Evolutionary conservation across 2,329 filamentous ascomycete species (phyloP).

Genomic region (Penicillium sp.): DNA sequence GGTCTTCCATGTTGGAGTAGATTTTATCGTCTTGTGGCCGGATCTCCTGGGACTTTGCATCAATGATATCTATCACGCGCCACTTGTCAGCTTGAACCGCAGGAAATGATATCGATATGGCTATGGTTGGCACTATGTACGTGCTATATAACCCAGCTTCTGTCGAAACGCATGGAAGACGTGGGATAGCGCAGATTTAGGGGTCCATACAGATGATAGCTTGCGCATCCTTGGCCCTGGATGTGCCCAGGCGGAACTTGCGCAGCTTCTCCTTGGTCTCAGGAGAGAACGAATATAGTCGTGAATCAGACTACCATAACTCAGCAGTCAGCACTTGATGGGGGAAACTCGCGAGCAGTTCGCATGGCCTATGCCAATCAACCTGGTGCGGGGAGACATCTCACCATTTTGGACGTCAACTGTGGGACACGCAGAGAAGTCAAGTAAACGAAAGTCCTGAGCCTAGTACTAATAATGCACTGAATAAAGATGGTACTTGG

Average conservation of each 20-base stretch:
- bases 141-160: neutral
- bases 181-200: constrained; percentile 4
- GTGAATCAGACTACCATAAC: constrained; percentile 68
- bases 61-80: constrained; percentile 70
- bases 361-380: neutral
- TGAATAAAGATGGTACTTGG: neutral
- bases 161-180: neutral
- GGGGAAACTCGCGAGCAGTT: neutral
- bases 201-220: constrained; percentile 83
- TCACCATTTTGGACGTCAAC: constrained; percentile 6
- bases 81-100: neutral
- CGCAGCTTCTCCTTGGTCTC: constrained; percentile 86
- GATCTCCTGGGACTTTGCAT: constrained; percentile 87
- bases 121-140: neutral
- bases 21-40: constrained; percentile 76
- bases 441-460: neutral
- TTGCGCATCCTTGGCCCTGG: constrained; percentile 79
- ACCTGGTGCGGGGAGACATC: neutral
- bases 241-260: constrained; percentile 92
- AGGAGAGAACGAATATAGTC: constrained; percentile 87
- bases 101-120: neutral
- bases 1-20: constrained; percentile 76
- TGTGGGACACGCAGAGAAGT: neutral
- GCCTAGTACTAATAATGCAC: neutral
- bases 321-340: constrained; percentile 7